Evolutionary conservation across 495 filamentous ascomycete species (phyloP), one percentile per base, ranked within the genome.

Genomic region (Lepidopterella palustris): DNA sequence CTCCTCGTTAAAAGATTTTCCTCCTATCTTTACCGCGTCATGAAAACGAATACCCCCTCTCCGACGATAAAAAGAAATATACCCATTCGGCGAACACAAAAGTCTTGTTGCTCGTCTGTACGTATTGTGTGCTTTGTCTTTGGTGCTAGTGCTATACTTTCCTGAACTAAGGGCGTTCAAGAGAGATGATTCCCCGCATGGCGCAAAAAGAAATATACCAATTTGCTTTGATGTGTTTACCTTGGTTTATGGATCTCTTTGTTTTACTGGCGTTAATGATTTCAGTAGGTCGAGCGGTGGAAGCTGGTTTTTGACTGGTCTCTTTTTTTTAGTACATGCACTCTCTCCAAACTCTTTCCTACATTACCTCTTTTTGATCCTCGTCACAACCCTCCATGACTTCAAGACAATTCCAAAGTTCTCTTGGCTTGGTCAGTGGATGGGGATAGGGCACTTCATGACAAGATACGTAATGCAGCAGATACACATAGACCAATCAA

Each of bases 181-280:
- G 39, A 53, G 52, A 55, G 52, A 67, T 63, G 64, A 67, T 67
- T 63, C 60, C 64, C 64, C 60, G n/a, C 58, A 28, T 52, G 66
- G 66, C 63, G 66, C 63, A 63, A 69, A 53, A 62, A 69, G 55
- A 66, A 65, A 66, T 69, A 69, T 69, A 69, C 66, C 66, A 66
- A 68, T 65, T 65, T 68, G 66, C 58, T 68, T 53, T 58, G 59
- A 20, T 59, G 10, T 40, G 28, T 53, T 42, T 53, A 23, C 53
- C n/a, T 54, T 54, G 25, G 52, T 54, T 31, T 42, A n/a, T n/a
- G n/a, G 58, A 45, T 15, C 45, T 55, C 54, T 53, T 57, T 58
- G 32, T 26, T 28, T 15, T 48, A 50, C 15, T 18, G 20, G 6
- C 47, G 3, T 51, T 51, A 21, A 13, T 51, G 15, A 51, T 28